phyloP scores from a whole-genome alignment of 2,329 filamentous ascomycete genomes.

The Pezicula neosporulosa region DNA sequence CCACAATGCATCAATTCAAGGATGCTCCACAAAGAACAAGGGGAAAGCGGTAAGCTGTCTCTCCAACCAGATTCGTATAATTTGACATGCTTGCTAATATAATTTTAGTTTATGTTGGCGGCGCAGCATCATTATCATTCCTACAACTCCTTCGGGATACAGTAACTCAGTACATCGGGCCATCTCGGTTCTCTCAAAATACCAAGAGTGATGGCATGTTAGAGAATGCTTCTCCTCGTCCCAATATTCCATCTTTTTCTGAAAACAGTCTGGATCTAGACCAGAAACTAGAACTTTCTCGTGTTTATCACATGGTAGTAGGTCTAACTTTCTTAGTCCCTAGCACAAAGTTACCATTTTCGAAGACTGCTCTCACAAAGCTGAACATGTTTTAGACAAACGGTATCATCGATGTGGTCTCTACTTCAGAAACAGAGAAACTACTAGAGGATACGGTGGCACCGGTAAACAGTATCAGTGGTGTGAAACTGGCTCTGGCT shows the following conservation, averaged over 20 bases:
- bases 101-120: conserved; percentile 1
- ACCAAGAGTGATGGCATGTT: neutral
- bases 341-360: no score
- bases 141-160: conserved; percentile 1
- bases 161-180: conserved; percentile 2
- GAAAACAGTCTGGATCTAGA: neutral
- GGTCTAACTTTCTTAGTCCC: neutral
- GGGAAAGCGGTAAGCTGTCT: neutral
- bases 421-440: neutral
- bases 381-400: neutral
- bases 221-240: conserved; percentile 21
- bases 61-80: neutral
- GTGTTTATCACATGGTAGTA: neutral
- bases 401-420: neutral
- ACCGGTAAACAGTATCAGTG: neutral
- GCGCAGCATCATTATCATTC: conserved; percentile 3
- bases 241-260: neutral
- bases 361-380: no score
- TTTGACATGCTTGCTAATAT: neutral
- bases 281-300: neutral
- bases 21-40: neutral
- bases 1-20: no score
- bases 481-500: neutral
- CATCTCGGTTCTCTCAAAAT: neutral
- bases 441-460: neutral